These are phyloP conservation scores for Colletotrichum sp. DNA, from an alignment of 2,329 filamentous ascomycete genomes.

Conservation along the genomic window DNA sequence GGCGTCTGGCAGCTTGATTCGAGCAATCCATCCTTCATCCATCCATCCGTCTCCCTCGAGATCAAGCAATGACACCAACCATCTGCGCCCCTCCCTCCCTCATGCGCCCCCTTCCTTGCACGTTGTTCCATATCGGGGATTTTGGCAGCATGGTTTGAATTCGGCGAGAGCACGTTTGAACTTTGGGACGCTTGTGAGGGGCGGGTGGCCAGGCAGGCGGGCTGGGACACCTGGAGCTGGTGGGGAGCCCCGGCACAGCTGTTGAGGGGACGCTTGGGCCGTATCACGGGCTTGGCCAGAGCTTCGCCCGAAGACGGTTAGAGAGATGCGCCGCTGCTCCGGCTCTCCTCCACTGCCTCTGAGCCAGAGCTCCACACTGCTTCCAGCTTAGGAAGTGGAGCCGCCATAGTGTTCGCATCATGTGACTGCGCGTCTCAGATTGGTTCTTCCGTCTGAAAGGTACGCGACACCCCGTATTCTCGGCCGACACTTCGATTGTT, in stretches of 20 bases:
- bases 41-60: not conserved
- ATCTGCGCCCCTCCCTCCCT: not conserved
- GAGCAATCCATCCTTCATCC: not conserved
- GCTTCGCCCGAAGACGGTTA: not conserved
- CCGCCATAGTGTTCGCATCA: not conserved
- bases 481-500: not conserved
- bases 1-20: not conserved
- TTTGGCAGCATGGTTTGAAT: not conserved
- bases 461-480: not conserved
- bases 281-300: not conserved
- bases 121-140: not conserved
- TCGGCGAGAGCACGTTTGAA: not conserved
- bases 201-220: not conserved
- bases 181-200: not conserved
- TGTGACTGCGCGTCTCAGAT: constrained; percentile 15
- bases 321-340: not conserved
- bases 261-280: not conserved
- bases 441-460: not conserved
- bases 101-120: not conserved
- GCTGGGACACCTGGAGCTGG: not conserved
- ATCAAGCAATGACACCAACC: not conserved
- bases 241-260: not conserved
- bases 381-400: not conserved
- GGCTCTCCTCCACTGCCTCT: not conserved
- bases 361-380: not conserved